Conservation (phyloP, 2,329 filamentous ascomycete species). For the Bipolaris cookei region DNA sequence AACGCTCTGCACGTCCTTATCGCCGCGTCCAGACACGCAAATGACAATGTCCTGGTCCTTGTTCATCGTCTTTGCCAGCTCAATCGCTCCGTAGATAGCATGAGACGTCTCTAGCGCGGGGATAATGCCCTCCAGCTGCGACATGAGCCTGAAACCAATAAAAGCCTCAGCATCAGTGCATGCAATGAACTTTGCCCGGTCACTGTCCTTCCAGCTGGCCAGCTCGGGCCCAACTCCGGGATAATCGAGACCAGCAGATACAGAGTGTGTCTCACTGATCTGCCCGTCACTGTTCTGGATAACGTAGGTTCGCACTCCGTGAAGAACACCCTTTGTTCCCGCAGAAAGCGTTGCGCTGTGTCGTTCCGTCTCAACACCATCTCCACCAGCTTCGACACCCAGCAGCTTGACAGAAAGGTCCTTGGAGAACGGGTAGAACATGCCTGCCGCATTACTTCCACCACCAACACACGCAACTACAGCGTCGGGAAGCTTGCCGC, state of each 20-base stretch:
- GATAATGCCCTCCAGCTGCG: conserved; percentile 93
- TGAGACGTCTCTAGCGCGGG: conserved; percentile 93
- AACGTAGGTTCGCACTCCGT: conserved; percentile 95
- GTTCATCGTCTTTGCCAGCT: conserved; percentile 90
- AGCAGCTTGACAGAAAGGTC: conserved; percentile 85
- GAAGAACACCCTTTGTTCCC: conserved; percentile 88
- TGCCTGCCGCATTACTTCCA: conserved; percentile 92
- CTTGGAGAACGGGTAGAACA: conserved; percentile 96
- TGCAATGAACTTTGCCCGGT: conserved; percentile 84
- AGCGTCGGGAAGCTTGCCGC: conserved; percentile 89
- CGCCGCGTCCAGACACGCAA: conserved; percentile 88
- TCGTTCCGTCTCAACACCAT: conserved; percentile 82
- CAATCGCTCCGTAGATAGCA: conserved; percentile 85
- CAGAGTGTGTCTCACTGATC: conserved; percentile 92
- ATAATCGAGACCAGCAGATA: conserved; percentile 96
- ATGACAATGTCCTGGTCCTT: conserved; percentile 91
- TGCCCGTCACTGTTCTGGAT: conserved; percentile 92
- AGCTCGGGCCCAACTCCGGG: conserved; percentile 95
- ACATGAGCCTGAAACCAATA: conserved; percentile 81
- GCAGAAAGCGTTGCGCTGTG: conserved; percentile 89
- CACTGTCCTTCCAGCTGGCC: conserved; percentile 87
- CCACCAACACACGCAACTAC: conserved; percentile 97
- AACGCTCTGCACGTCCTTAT: conserved; percentile 98
- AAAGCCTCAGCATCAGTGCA: conserved; percentile 93
- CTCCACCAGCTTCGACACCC: conserved; percentile 93